phyloP scores from a whole-genome alignment of 805 yeast species.

The Allodekkera sacchari region DNA sequence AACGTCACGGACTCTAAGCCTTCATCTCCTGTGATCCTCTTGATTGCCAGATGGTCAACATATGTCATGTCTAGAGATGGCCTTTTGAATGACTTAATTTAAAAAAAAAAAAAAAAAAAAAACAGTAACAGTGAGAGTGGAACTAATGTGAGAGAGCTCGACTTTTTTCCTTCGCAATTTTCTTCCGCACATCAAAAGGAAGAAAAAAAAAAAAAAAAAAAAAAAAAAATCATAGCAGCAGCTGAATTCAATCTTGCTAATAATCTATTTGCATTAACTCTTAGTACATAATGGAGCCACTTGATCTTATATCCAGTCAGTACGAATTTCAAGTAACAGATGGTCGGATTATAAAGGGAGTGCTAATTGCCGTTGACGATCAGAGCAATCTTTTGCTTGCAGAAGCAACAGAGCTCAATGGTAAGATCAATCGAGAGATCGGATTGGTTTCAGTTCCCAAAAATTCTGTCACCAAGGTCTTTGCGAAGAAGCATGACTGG shows the following conservation, averaged over 20 bases:
- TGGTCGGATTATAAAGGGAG: conserved; percentile 28
- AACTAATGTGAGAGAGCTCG: not conserved
- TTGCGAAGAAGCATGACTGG: conserved; percentile 18
- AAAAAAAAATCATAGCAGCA: too few species aligned
- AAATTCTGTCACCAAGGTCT: conserved; percentile 26
- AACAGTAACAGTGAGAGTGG: not conserved
- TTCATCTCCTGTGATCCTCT: conserved; percentile 15
- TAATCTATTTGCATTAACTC: too few species aligned
- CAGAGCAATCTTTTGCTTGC: conserved; percentile 33
- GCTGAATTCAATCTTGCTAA: too few species aligned
- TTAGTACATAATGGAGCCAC: conserved; percentile 24
- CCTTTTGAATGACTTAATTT: not conserved
- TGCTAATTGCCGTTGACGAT: conserved; percentile 35
- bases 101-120: not conserved
- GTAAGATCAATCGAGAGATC: conserved; percentile 26
- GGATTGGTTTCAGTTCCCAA: conserved; percentile 51
- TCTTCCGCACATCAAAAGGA: not conserved
- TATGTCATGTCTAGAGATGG: conserved; percentile 8
- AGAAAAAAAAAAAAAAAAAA: conserved; percentile 7
- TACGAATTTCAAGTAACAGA: conserved; percentile 20
- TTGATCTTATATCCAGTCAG: conserved; percentile 27
- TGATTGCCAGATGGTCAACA: conserved; percentile 18
- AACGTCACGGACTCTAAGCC: conserved; percentile 22
- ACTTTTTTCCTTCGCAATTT: not conserved
- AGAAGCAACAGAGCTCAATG: conserved; percentile 26